Conservation (phyloP, 2,329 filamentous ascomycete genomes). For the Fusarium humuli region DNA sequence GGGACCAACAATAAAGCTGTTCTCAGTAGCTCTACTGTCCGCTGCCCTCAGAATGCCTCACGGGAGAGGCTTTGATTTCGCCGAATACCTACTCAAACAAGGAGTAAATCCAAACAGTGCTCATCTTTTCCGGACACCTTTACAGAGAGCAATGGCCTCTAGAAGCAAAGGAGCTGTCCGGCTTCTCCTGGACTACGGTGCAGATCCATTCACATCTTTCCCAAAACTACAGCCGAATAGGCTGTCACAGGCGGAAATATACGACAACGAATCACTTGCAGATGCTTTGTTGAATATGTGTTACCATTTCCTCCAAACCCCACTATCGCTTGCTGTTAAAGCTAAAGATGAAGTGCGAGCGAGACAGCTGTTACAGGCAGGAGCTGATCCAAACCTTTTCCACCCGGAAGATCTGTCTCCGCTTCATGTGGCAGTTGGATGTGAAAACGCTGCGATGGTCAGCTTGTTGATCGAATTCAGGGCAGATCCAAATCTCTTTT, state of each 20-base stretch:
- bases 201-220: not conserved
- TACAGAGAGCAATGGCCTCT: fast-evolving
- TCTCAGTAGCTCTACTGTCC: not conserved
- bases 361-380: not conserved
- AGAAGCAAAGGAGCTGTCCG: not conserved
- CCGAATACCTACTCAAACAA: not conserved
- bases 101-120: not conserved
- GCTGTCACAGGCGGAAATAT: no score
- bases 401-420: not conserved
- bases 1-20: not conserved
- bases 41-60: fast-evolving
- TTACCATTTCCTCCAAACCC: no score
- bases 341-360: not conserved
- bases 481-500: not conserved
- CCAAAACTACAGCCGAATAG: fast-evolving
- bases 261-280: not conserved
- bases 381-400: not conserved
- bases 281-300: not conserved
- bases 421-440: not conserved
- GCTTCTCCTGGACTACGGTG: not conserved
- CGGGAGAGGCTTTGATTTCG: not conserved
- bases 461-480: not conserved
- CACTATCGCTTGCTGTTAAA: not conserved
- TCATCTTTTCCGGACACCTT: fast-evolving
- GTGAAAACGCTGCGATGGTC: fast-evolving